Percentiles rank a stretch among this genome's conserved stretches.
phyloP scores from a whole-genome alignment of 75 land plant species.

The Selaginella tamariscina region DNA sequence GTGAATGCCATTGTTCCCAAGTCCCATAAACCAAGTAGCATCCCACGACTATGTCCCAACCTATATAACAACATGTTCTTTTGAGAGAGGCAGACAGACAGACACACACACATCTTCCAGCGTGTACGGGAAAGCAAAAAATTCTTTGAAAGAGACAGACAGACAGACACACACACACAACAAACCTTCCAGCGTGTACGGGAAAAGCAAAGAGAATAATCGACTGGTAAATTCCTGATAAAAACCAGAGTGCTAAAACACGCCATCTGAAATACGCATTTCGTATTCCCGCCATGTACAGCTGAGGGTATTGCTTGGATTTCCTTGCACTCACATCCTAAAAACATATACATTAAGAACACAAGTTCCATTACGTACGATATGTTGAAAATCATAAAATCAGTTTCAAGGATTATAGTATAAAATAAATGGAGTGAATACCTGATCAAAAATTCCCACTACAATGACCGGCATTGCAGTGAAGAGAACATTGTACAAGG shows the following conservation, averaged over 20 bases:
- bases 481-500: slow-evolving; percentile 89
- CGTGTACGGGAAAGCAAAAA: slow-evolving; percentile 43
- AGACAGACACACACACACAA: no score
- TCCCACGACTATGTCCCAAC: slow-evolving; percentile 62
- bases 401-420: no score
- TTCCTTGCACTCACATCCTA: slow-evolving; percentile 90
- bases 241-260: slow-evolving; percentile 73
- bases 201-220: slow-evolving; percentile 58
- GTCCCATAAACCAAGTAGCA: slow-evolving; percentile 90
- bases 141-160: no score
- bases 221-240: slow-evolving; percentile 80
- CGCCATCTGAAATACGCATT: slow-evolving; percentile 86
- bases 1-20: slow-evolving; percentile 97
- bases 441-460: slow-evolving; percentile 94
- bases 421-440: slow-evolving; percentile 16
- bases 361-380: no score
- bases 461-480: slow-evolving; percentile 93
- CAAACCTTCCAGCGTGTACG: slow-evolving; percentile 30
- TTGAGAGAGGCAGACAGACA: no score
- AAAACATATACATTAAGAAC: slow-evolving; percentile 14
- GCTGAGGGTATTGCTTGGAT: slow-evolving; percentile 71
- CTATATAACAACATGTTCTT: no score
- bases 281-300: slow-evolving; percentile 81
- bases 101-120: slow-evolving; percentile 32
- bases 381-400: no score